Conservation (phyloP, 2,329 filamentous ascomycete genomes). For the Talaromyces piceae region DNA sequence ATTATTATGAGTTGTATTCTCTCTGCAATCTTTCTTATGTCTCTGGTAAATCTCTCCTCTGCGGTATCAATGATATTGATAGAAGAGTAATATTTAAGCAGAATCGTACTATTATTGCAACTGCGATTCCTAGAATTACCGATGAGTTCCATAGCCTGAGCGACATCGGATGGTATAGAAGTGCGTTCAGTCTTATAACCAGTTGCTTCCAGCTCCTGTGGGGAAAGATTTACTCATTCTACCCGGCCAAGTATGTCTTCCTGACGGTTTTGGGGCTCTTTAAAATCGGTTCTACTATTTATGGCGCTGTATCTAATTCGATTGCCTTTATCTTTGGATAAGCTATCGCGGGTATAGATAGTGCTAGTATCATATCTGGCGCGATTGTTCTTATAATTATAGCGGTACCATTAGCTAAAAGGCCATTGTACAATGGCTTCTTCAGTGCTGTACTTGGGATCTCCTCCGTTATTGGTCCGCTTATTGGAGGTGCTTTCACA, state of each 20-base stretch:
- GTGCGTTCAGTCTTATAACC: constrained; percentile 36
- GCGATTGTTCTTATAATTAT: background rate
- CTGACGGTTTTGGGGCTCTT: constrained; percentile 23
- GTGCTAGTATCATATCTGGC: constrained; percentile 40
- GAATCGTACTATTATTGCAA: constrained; percentile 16
- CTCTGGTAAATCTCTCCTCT: background rate
- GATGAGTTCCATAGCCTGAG: constrained; percentile 29
- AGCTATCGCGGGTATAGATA: constrained; percentile 56
- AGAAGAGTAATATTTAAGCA: background rate
- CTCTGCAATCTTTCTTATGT: background rate
- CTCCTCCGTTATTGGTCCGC: constrained; percentile 21
- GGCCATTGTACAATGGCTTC: constrained; percentile 51
- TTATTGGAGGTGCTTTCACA: constrained; percentile 24
- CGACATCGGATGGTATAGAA: constrained; percentile 31
- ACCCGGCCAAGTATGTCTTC: constrained; percentile 30
- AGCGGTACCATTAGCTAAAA: background rate
- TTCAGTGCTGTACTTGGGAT: constrained; percentile 42
- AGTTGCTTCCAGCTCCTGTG: constrained; percentile 25
- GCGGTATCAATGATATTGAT: background rate
- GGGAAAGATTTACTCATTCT: constrained; percentile 41
- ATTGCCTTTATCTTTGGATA: constrained; percentile 55
- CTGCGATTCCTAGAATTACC: constrained; percentile 15
- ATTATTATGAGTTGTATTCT: background rate
- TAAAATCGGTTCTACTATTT: constrained; percentile 36
- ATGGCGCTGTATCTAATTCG: constrained; percentile 50